phyloP scores from a whole-genome alignment of 2,329 filamentous ascomycete genomes.

The Fusarium dimerum region DNA sequence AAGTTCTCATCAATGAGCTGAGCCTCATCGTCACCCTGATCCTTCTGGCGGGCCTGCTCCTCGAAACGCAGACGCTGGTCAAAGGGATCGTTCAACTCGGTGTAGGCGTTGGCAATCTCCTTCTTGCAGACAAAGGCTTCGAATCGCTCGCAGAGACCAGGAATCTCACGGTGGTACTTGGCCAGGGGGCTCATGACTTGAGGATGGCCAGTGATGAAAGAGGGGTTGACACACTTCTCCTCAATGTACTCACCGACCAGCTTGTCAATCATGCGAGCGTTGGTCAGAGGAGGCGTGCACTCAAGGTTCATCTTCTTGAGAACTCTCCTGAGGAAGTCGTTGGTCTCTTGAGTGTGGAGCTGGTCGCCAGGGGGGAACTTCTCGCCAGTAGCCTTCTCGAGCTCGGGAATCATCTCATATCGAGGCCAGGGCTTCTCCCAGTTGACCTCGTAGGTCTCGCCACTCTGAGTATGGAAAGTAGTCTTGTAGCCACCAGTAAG shows the following conservation, averaged over 20 bases:
- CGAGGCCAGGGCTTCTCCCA: constrained; percentile 94
- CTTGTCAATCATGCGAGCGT: constrained; percentile 94
- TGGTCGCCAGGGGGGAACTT: constrained; percentile 90
- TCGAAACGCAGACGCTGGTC: constrained; percentile 85
- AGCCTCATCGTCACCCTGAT: constrained; percentile 94
- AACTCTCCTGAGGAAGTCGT: constrained; percentile 80
- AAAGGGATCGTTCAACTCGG: constrained; percentile 90
- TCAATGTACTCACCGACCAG: constrained; percentile 94
- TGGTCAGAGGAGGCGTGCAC: constrained; percentile 87
- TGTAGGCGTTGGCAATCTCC: constrained; percentile 96
- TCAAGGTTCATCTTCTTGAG: constrained; percentile 90
- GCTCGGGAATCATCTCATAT: constrained; percentile 84
- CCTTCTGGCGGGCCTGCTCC: constrained; percentile 95
- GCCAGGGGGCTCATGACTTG: constrained; percentile 82
- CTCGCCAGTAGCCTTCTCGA: constrained; percentile 87
- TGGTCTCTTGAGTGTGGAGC: constrained; percentile 86
- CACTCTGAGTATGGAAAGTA: constrained; percentile 81
- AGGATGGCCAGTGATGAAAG: constrained; percentile 64
- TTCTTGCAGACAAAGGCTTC: constrained; percentile 79
- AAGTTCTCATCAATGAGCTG: constrained; percentile 97
- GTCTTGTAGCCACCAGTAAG: constrained; percentile 85
- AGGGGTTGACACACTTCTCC: constrained; percentile 89
- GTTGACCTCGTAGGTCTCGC: constrained; percentile 88
- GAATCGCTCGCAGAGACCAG: constrained; percentile 92
- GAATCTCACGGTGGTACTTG: constrained; percentile 83